Conservation (phyloP, 1,284 basidiomycete genomes). For the Tylopilus sp. region DNA sequence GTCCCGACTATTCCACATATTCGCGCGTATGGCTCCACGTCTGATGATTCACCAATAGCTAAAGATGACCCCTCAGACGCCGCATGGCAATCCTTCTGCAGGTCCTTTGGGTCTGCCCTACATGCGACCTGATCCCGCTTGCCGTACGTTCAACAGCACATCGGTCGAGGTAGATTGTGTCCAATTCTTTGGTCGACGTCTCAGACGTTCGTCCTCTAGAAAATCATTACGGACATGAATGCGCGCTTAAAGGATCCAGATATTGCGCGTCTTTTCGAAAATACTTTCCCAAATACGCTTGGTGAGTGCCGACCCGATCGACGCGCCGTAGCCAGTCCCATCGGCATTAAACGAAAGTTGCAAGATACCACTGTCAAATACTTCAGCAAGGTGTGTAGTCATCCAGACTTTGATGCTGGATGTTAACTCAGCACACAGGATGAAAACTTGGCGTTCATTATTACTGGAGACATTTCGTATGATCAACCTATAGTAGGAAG, state of each 20-base stretch:
- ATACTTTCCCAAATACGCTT: slow-evolving; percentile 73
- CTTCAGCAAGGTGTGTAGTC: slow-evolving; percentile 48
- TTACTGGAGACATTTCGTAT: slow-evolving; percentile 76
- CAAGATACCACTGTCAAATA: slow-evolving; percentile 74
- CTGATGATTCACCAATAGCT: not conserved
- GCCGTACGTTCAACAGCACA: slow-evolving; percentile 69
- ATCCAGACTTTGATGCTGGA: not conserved
- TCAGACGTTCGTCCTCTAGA: slow-evolving; percentile 34
- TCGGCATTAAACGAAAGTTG: not conserved
- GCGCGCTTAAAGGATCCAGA: slow-evolving; percentile 67
- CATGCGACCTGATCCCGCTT: slow-evolving; percentile 64
- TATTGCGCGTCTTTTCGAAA: slow-evolving; percentile 70
- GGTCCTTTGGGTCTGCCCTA: slow-evolving; percentile 64
- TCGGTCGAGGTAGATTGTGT: slow-evolving; percentile 55
- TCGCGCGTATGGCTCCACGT: slow-evolving; percentile 45
- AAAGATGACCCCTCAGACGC: slow-evolving; percentile 35
- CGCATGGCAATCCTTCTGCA: slow-evolving; percentile 55
- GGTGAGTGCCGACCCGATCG: slow-evolving; percentile 39
- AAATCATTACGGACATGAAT: slow-evolving; percentile 69
- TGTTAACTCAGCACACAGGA: slow-evolving; percentile 33
- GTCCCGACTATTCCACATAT: slow-evolving; percentile 61
- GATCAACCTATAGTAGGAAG: slow-evolving; percentile 30
- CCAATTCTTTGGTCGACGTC: not conserved
- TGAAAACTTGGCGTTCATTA: slow-evolving; percentile 71
- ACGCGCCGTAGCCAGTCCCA: not conserved